Evolutionary conservation across 2,329 filamentous ascomycete species (phyloP).

Genomic region (Fusarium albidum): DNA sequence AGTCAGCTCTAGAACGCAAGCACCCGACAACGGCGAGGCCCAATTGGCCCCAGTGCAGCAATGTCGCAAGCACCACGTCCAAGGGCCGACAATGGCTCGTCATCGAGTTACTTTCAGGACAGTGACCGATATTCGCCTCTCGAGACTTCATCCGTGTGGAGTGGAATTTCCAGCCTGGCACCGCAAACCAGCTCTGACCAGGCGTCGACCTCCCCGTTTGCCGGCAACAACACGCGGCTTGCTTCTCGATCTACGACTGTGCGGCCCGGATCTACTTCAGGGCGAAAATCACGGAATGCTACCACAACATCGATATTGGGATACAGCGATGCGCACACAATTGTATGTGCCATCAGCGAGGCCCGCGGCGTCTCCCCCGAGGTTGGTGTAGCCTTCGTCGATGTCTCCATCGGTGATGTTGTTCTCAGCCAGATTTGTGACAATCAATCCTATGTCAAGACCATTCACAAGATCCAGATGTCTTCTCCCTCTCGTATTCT

Average conservation of each 20-base stretch:
- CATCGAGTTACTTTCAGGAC: conserved; percentile 38
- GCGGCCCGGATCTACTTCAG: conserved; percentile 46
- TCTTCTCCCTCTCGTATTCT: conserved; percentile 83
- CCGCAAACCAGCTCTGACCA: conserved; percentile 14
- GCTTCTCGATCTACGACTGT: conserved; percentile 33
- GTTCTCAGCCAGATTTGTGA: conserved; percentile 92
- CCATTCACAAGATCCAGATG: conserved; percentile 84
- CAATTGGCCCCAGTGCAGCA: not conserved
- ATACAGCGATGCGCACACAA: conserved; percentile 66
- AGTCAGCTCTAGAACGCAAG: too few relatives aligned
- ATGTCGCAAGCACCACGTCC: conserved; percentile 17
- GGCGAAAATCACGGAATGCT: conserved; percentile 54
- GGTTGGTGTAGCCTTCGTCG: conserved; percentile 87
- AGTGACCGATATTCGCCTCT: not conserved
- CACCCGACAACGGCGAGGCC: not conserved
- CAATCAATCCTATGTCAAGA: conserved; percentile 89
- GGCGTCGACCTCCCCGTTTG: conserved; percentile 20
- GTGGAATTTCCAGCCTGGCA: not conserved
- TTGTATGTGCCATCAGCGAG: conserved; percentile 90
- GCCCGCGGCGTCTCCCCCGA: conserved; percentile 86
- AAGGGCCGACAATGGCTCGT: conserved; percentile 18
- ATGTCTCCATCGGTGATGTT: conserved; percentile 83
- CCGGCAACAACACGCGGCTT: conserved; percentile 22
- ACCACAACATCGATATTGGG: conserved; percentile 51
- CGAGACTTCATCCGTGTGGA: not conserved